Evolutionary conservation across 306 rosid genomes (phyloP), one percentile per base, ranked within the genome.

Genomic region (Citrullus amarus): DNA sequence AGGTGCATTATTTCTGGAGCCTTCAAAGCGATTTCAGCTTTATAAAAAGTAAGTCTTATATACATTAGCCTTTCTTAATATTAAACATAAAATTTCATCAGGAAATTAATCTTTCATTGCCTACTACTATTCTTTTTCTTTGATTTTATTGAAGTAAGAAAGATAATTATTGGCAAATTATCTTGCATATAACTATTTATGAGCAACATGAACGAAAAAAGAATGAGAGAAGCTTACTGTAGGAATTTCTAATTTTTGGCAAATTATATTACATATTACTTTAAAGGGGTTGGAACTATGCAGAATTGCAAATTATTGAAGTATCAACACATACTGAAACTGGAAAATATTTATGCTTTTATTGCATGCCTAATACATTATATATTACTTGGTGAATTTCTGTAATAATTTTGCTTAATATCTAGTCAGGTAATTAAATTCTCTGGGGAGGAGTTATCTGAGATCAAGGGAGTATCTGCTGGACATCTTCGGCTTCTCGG

Each of bases 401-500:
- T 41, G 30, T 80, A 79, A 77, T 55, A 68, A 22, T 66, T 85
- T 41, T 38, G 57, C 22, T 68, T 38, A 60, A 71, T 77, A 86
- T 88, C 38, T 88, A 94, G 98, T 79, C 84, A 88, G 91, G 86
- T 85, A 80, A 81, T 94, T 77, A 83, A 68, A 83, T 85, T 94
- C 86, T 90, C 97, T 48, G 77, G 41, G 81, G 92, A 86, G 77
- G 97, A 94, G 79, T 87, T 94, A 77, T 89, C 92, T 38, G 92
- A 89, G 85, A 86, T 94, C 61, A 94, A 85, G 80, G 87, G 91
- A 85, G 77, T 90, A 76, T 83, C 93, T 6, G 75, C 86, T 54
- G 96, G 95, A 75, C 91, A 88, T 66, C 90, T 94, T 58, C 88
- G 83, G 38, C 93, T 94, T 81, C 87, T 94, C 50, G 98, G 98